A percentile compares a stretch with the other conserved stretches of the same genome.
Evolutionary conservation across 345 rosid species (phyloP).

Genomic region (Aethionema arabicum): DNA sequence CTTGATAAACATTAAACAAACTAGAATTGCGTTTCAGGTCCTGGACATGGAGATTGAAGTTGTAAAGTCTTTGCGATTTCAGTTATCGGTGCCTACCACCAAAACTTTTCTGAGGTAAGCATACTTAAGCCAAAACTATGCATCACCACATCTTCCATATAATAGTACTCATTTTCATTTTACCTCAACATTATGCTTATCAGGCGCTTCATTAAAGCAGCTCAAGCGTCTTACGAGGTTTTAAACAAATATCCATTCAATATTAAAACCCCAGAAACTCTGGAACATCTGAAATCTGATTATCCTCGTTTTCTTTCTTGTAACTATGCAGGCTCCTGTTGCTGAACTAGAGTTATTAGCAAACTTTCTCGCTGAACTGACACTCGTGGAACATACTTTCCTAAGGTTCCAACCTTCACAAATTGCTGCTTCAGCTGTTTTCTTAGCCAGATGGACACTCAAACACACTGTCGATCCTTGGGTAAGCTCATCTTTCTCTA

Average conservation of each 20-base stretch:
- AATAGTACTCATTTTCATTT: background rate
- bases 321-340: slow-evolving; percentile 51
- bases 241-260: slow-evolving; percentile 2
- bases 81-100: slow-evolving; percentile 33
- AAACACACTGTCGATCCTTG: slow-evolving; percentile 74
- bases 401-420: slow-evolving; percentile 67
- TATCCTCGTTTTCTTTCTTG: too few species aligned
- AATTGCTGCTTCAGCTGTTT: slow-evolving; percentile 80
- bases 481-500: slow-evolving; percentile 45
- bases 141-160: background rate
- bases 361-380: slow-evolving; percentile 72
- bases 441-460: slow-evolving; percentile 83
- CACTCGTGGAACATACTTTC: slow-evolving; percentile 65
- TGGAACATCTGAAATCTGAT: slow-evolving; percentile 8
- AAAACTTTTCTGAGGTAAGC: slow-evolving; percentile 33
- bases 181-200: background rate
- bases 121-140: background rate
- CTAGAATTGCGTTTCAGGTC: slow-evolving; percentile 17
- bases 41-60: slow-evolving; percentile 31
- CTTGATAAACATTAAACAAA: background rate
- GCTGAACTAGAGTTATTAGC: slow-evolving; percentile 72
- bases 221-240: slow-evolving; percentile 70
- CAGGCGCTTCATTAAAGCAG: slow-evolving; percentile 82
- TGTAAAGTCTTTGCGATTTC: slow-evolving; percentile 17
- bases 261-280: background rate